A percentile compares a stretch with the other conserved stretches of the same genome.
phyloP scores from a whole-genome alignment of 2,329 filamentous ascomycete species.

The Eutypa lata region DNA sequence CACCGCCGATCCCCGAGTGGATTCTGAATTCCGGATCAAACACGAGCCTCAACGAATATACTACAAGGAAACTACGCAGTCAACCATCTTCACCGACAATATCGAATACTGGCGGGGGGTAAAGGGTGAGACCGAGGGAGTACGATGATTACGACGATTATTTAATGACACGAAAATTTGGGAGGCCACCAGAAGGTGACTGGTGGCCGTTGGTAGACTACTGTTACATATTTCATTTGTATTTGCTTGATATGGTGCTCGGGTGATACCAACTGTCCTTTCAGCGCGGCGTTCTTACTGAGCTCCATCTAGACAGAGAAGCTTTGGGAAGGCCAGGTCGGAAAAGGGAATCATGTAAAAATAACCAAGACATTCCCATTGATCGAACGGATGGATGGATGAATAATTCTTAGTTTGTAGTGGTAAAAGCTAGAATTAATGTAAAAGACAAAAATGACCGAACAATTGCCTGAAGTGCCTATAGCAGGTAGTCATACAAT shows the following conservation, averaged over 20 bases:
- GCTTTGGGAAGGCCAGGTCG: slow-evolving; percentile 1
- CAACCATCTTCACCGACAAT: slow-evolving; percentile 6
- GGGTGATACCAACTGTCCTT: slow-evolving; percentile 26
- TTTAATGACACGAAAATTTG: slow-evolving; percentile 10
- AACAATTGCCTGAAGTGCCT: no score
- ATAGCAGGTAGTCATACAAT: no score
- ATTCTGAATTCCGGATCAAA: slow-evolving; percentile 52
- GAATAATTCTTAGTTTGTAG: background rate
- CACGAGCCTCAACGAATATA: slow-evolving; percentile 47
- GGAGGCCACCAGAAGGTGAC: slow-evolving; percentile 1
- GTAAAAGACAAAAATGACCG: background rate
- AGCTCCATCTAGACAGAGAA: slow-evolving; percentile 5
- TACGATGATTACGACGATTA: slow-evolving; percentile 12
- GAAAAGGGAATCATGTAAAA: background rate
- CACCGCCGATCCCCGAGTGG: slow-evolving; percentile 61
- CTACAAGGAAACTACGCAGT: slow-evolving; percentile 34
- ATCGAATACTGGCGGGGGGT: slow-evolving; percentile 12
- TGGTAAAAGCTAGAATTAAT: background rate
- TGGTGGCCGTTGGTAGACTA: background rate
- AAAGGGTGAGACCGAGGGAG: background rate
- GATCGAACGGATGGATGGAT: background rate
- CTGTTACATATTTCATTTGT: background rate
- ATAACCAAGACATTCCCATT: no score
- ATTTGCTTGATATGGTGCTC: slow-evolving; percentile 10
- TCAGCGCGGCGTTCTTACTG: slow-evolving; percentile 25